These are phyloP conservation scores for Ceratobasidium sp. DNA, from an alignment of 1,284 basidiomycete genomes.

Conservation along the genomic window DNA sequence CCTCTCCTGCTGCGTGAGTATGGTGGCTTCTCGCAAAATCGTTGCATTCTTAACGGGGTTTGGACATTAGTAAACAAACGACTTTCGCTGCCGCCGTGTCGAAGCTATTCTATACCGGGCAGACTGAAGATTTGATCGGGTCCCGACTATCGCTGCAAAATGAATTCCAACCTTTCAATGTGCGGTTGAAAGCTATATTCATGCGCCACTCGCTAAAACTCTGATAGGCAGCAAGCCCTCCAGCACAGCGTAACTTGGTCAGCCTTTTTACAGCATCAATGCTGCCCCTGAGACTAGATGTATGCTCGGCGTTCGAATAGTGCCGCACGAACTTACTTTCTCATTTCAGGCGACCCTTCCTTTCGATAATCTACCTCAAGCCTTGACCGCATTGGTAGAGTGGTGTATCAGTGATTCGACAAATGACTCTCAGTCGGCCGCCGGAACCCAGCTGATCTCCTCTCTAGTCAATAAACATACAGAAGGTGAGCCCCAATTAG, in stretches of 20 bases:
- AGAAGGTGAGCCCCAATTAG: conserved; percentile 60
- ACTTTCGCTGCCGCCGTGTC: conserved; percentile 64
- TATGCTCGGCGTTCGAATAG: conserved; percentile 52
- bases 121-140: background rate
- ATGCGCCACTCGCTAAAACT: background rate
- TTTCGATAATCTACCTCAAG: conserved; percentile 60
- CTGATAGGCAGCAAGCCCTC: conserved; percentile 60
- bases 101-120: conserved; percentile 64
- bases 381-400: conserved; percentile 65
- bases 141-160: background rate
- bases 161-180: conserved; percentile 59
- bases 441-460: conserved; percentile 70
- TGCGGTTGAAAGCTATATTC: conserved; percentile 50
- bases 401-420: conserved; percentile 68
- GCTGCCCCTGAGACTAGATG: conserved; percentile 72
- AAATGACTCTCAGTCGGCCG: conserved; percentile 67
- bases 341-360: conserved; percentile 62
- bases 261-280: conserved; percentile 73
- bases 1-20: conserved; percentile 70
- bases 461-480: conserved; percentile 81
- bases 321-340: conserved; percentile 19
- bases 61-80: conserved; percentile 67
- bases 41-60: conserved; percentile 22
- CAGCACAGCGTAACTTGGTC: conserved; percentile 69
- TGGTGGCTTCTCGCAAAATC: background rate